Base-by-base conservation (phyloP, 805 yeast species). In the Ascoidea rubescens region DNA sequence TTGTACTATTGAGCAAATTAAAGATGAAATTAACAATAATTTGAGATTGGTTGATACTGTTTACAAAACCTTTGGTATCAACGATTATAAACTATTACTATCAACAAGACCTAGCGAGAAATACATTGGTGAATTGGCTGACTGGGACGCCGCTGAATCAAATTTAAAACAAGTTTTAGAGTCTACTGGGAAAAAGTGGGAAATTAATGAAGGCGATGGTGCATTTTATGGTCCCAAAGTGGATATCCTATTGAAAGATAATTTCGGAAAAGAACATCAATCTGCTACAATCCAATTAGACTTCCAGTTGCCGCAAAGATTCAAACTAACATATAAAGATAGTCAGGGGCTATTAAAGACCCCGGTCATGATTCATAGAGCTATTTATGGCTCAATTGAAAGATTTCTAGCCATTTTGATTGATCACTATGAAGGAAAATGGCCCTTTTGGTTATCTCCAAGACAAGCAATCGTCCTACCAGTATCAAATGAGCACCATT, bases 391-490 rank as follows among this genome's bases (percentile, higher is more conserved):
- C 0, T 89, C 97, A 0, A 73, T 93, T 6, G 99, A 93, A 65
- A 73, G 99, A 60, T 93, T 93, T 62, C 69, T 93, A 68, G 96
- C 98, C 1, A 77, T 93, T 54, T 70, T 93, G 55, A 80, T 93
- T 51, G 98, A 93, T 64, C 95, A 90, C 57, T 87, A 81, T 64
- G 78, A 79, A 53, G 99, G 98, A 0, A 82, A 83, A 58, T 93
- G 98, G 98, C 99, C 99, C 7, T 89, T 93, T 64, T 93, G 99
- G 99, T 63, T 93, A 47, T 87, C 84, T 57, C 97, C 98, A 5
- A 74, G 95, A 56, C 99, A 93, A 64, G 93, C 91, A 0, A 73
- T 85, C 45, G 73, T 93, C 2, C 73, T 93, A 5, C 97, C 99
- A 1, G 80, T 89, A 4, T 64, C 68, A 4, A 80, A 82, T 53